Conservation (phyloP, 805 yeast species). For the Nakazawaea ambrosiae region DNA sequence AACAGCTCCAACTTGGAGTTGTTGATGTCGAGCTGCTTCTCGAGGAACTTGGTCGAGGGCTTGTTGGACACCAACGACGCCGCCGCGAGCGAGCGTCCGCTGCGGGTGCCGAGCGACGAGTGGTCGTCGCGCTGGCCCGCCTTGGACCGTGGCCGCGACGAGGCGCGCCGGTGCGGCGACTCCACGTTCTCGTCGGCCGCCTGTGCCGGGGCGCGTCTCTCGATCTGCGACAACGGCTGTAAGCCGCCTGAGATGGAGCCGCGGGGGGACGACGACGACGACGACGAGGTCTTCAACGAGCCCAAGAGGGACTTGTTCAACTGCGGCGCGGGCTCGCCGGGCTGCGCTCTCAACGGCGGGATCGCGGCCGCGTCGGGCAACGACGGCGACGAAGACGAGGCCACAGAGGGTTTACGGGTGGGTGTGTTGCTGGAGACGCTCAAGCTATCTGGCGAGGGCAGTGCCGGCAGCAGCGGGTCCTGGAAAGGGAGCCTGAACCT, state of each 20-base stretch:
- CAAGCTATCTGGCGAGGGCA: not conserved
- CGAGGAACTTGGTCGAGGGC: slow-evolving; percentile 7
- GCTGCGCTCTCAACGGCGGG: slow-evolving; percentile 54
- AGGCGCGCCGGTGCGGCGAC: not conserved
- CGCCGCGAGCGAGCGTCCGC: not conserved
- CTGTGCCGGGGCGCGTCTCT: not conserved
- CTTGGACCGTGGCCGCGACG: not conserved
- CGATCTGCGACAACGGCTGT: slow-evolving; percentile 4
- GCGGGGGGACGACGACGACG: slow-evolving; percentile 38
- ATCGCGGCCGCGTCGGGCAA: slow-evolving; percentile 19
- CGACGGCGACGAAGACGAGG: slow-evolving; percentile 4
- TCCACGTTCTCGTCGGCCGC: not conserved
- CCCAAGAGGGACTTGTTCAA: slow-evolving; percentile 2
- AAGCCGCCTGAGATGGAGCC: slow-evolving; percentile 33
- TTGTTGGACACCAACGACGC: slow-evolving; percentile 4
- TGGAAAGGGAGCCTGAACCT: slow-evolving; percentile 68
- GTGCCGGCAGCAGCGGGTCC: slow-evolving; percentile 23
- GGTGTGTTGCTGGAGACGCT: not conserved
- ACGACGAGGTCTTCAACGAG: slow-evolving; percentile 7
- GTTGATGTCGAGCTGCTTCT: slow-evolving; percentile 10
- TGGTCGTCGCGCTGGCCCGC: not conserved
- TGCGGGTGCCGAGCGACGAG: not conserved
- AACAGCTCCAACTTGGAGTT: slow-evolving; percentile 45
- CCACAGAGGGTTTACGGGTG: not conserved
- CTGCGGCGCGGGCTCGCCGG: slow-evolving; percentile 42